Evolutionary conservation across 1,284 basidiomycete species (phyloP).

Genomic region (Ganoderma multipileum): DNA sequence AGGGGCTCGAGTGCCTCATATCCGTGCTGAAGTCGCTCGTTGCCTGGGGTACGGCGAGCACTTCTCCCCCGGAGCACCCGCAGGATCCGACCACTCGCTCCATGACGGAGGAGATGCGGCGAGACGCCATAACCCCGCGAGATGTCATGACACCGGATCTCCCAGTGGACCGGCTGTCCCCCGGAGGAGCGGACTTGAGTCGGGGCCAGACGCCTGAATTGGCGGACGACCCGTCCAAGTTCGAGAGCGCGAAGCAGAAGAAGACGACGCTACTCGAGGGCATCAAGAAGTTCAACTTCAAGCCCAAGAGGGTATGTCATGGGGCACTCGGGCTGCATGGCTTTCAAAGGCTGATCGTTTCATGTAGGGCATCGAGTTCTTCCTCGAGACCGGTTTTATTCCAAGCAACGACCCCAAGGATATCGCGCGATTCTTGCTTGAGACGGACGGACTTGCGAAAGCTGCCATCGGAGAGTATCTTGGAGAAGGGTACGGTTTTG

Average conservation of each 20-base stretch:
- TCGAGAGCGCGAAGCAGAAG: slow-evolving; percentile 96
- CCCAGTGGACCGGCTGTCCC: slow-evolving; percentile 55
- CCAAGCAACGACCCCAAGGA: slow-evolving; percentile 77
- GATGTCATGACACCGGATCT: slow-evolving; percentile 62
- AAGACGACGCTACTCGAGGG: slow-evolving; percentile 97
- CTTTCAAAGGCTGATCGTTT: background rate
- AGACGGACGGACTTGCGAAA: slow-evolving; percentile 95
- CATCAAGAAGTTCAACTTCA: slow-evolving; percentile 98
- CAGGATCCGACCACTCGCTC: slow-evolving; percentile 52
- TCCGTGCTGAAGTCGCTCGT: slow-evolving; percentile 89
- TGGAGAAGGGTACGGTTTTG: slow-evolving; percentile 83
- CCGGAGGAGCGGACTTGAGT: slow-evolving; percentile 57
- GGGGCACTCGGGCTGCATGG: background rate
- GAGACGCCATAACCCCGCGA: slow-evolving; percentile 56
- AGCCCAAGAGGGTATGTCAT: slow-evolving; percentile 82
- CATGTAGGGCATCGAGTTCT: slow-evolving; percentile 84
- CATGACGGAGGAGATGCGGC: slow-evolving; percentile 55
- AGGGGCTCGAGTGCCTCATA: slow-evolving; percentile 90
- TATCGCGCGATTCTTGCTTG: slow-evolving; percentile 88
- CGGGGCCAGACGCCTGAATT: slow-evolving; percentile 79
- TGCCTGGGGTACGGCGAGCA: slow-evolving; percentile 79
- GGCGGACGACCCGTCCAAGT: slow-evolving; percentile 88
- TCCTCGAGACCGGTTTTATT: slow-evolving; percentile 92
- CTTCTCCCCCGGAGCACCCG: slow-evolving; percentile 50
- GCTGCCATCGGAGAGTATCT: slow-evolving; percentile 98